Evolutionary conservation across 2,329 filamentous ascomycete genomes (phyloP), one percentile per base, ranked within the genome.

Genomic region (Trichoderma afroharzianum): DNA sequence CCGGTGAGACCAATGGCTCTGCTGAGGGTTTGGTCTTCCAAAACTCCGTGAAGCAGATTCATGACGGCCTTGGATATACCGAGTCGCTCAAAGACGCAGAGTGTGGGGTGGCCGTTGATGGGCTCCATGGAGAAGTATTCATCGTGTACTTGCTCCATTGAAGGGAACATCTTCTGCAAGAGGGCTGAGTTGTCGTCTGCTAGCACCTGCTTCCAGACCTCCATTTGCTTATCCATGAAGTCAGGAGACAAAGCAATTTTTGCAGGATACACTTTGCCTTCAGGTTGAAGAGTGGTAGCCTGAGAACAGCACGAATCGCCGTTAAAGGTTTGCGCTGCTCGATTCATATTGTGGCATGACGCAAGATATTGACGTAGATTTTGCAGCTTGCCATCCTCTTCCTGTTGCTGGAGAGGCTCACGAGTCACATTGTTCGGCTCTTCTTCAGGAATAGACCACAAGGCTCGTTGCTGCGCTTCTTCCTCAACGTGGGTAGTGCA

Each of bases 51-150:
- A 14, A 84, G 43, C 12, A 84, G 70, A 68, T 76, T 79, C 69
- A 78, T 64, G 11, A 83, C 80, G 2, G 76, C 75, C 72, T 79
- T 80, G 71, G 83, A 78, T 8, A 84, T 77, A 3, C 76, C 77
- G 7, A 80, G 72, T n/a, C 75, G 77, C 74, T 82, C 76, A 64
- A 77, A 81, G 32, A 79, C 33, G 50, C 77, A 77, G 47, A 84
- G 79, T 30, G 76, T 74, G 62, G 70, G 70, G 74, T 83, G 78
- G 39, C 79, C 80, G 59, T 77, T 79, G 63, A 83, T 80, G 2
- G 77, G 79, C 1, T 43, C 55, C 47, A 82, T 70, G 53, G 78
- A 12, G 12, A 76, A 78, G 28, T 62, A 74, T 0, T 81, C 73
- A 64, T 80, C 82, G n/a, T 80, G 77, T 11, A 83, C 59, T 74